Conservation (phyloP, 257 asterid genomes). For the Agastache rugosa region DNA sequence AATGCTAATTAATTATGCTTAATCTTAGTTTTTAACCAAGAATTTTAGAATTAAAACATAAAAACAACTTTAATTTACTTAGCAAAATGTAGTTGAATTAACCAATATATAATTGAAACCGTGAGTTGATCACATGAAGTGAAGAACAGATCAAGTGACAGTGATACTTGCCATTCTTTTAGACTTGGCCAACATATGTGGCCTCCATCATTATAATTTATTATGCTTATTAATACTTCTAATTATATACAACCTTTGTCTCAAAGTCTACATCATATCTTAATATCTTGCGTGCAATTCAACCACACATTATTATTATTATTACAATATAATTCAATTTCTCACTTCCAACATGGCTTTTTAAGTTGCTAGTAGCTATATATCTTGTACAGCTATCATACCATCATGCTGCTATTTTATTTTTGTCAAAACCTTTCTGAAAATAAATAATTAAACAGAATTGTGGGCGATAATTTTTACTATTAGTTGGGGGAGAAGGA, state of each 20-base stretch:
- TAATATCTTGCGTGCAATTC: slow-evolving; percentile 5
- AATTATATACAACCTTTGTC: slow-evolving; percentile 37
- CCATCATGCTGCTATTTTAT: not conserved
- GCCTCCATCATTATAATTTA: slow-evolving; percentile 29
- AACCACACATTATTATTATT: not conserved
- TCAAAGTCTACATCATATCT: slow-evolving; percentile 28
- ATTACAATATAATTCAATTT: not conserved
- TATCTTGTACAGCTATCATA: not conserved
- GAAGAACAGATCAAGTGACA: slow-evolving; percentile 24
- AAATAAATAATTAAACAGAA: no score
- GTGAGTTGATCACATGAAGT: not conserved
- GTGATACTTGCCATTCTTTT: slow-evolving; percentile 32
- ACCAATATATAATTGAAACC: not conserved
- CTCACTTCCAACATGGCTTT: not conserved
- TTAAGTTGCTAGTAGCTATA: not conserved
- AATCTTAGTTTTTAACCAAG: no score
- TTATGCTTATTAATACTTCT: slow-evolving; percentile 11
- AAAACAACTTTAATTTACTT: no score
- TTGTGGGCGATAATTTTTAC: no score
- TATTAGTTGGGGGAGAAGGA: no score
- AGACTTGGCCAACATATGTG: slow-evolving; percentile 29
- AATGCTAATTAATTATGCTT: no score
- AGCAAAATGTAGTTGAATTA: not conserved
- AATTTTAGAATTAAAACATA: no score
- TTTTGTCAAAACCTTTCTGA: not conserved